Evolutionary conservation across 805 yeast species (phyloP).

Genomic region (Hanseniaspora thailandica): DNA sequence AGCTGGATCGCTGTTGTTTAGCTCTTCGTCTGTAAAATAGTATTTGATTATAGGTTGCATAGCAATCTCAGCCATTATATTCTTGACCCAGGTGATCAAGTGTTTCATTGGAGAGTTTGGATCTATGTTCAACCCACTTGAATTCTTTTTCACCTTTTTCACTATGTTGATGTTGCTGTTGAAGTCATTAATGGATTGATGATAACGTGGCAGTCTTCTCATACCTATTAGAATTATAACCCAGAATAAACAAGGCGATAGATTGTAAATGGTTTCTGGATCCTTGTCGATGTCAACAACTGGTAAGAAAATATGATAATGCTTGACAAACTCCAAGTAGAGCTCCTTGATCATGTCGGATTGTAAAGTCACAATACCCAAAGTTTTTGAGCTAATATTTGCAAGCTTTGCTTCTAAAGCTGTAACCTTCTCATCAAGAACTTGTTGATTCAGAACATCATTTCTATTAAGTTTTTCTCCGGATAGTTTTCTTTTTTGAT

Average conservation of each 20-base stretch:
- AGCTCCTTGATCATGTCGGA: slow-evolving; percentile 51
- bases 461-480: slow-evolving; percentile 3
- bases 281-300: slow-evolving; percentile 74
- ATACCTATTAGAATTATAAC: slow-evolving; percentile 76
- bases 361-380: slow-evolving; percentile 56
- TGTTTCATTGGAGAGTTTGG: slow-evolving; percentile 18
- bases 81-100: slow-evolving; percentile 59
- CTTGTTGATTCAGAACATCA: neutral
- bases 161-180: slow-evolving; percentile 16
- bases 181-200: slow-evolving; percentile 26
- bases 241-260: slow-evolving; percentile 90
- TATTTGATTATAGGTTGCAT: slow-evolving; percentile 82
- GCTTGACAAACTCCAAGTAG: slow-evolving; percentile 56
- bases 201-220: slow-evolving; percentile 36
- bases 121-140: neutral
- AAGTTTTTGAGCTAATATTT: slow-evolving; percentile 51
- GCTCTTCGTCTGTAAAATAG: slow-evolving; percentile 59
- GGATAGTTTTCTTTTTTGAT: neutral
- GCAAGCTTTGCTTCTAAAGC: slow-evolving; percentile 29
- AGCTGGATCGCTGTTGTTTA: neutral
- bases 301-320: slow-evolving; percentile 78
- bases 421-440: slow-evolving; percentile 16
- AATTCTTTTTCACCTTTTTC: slow-evolving; percentile 15
- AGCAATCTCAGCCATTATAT: slow-evolving; percentile 73
- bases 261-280: slow-evolving; percentile 63